phyloP scores from a whole-genome alignment of 352 stramenopile species.

The Phytophthora nicotianae region DNA sequence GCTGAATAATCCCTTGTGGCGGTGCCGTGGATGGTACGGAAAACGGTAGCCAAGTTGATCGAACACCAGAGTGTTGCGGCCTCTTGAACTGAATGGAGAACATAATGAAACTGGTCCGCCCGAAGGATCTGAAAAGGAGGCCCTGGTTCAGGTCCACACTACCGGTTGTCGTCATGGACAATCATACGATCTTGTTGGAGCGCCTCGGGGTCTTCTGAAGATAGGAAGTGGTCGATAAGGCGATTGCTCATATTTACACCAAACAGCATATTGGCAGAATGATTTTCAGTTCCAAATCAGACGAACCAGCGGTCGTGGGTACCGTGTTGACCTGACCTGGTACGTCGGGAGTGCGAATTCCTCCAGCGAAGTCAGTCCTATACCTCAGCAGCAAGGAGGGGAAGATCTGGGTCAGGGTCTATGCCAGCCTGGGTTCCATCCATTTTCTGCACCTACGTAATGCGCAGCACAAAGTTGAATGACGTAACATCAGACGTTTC shows the following conservation, averaged over 20 bases:
- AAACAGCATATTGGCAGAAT: conserved; percentile 22
- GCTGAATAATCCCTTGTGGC: no score
- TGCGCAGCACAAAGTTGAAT: not conserved
- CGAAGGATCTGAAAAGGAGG: conserved; percentile 11
- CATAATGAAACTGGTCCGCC: not conserved
- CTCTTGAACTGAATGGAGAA: no score
- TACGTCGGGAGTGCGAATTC: not conserved
- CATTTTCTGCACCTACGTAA: not conserved
- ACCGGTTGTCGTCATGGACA: conserved; percentile 11
- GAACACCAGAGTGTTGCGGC: no score
- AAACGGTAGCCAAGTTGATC: no score
- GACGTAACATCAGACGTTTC: not conserved
- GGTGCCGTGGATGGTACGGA: no score
- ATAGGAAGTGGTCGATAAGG: conserved; percentile 17
- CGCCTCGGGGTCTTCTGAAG: not conserved
- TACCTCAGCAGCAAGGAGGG: not conserved
- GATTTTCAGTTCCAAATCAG: conserved; percentile 1
- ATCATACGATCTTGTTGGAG: conserved; percentile 6
- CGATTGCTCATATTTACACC: conserved; percentile 4
- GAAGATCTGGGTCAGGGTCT: not conserved
- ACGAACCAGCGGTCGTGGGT: not conserved
- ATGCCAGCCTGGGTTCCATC: not conserved
- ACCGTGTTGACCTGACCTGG: not conserved
- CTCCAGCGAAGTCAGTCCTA: not conserved
- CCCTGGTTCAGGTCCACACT: not conserved